Evolutionary conservation across 495 filamentous ascomycete genomes (phyloP), one percentile per base, ranked within the genome.

Genomic region (Aspergillus sparsus): DNA sequence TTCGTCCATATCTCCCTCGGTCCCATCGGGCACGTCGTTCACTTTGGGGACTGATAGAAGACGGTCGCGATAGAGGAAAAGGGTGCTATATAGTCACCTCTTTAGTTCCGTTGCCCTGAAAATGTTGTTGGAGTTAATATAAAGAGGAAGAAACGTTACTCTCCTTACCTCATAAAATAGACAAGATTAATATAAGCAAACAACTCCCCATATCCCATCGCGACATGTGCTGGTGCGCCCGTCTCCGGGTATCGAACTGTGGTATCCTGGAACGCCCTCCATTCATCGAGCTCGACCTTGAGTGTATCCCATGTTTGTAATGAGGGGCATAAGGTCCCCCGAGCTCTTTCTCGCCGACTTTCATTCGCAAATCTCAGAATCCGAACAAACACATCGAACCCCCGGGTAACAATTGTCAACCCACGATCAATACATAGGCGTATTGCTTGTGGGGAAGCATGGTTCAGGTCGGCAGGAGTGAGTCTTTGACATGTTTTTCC

Each of bases 121-220:
- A 36, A 33, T 16, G 34, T 13, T n/a, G 11, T 27, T 31, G 21
- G 34, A 35, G 32, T 18, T 13, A 16, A 16, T 35, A 57, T 1
- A 15, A 31, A 36, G 16, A 32, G 32, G 7, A 13, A 11, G 15
- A 49, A 53, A 31, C 11, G 7, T 7, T 51, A 53, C 21, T 27
- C 21, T 27, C 21, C 21, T 49, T 64, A 76, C 76, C 76, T 75
- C 76, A 79, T 79, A 53, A 72, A 79, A 54, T 77, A 72, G 2
- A 79, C 68, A 46, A 79, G 53, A 53, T 79, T 79, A 34, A 79
- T 76, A 36, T 79, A 79, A 2, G 76, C 74, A 53, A 79, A 79
- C 8, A 79, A 42, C 55, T 77, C 76, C 5, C 76, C 76, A 42
- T 75, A 76, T 18, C 76, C 76, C 7, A 79, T 57, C 7, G 76